phyloP scores from a whole-genome alignment of 208 protist genomes.

The Leishmania lainsoni region DNA sequence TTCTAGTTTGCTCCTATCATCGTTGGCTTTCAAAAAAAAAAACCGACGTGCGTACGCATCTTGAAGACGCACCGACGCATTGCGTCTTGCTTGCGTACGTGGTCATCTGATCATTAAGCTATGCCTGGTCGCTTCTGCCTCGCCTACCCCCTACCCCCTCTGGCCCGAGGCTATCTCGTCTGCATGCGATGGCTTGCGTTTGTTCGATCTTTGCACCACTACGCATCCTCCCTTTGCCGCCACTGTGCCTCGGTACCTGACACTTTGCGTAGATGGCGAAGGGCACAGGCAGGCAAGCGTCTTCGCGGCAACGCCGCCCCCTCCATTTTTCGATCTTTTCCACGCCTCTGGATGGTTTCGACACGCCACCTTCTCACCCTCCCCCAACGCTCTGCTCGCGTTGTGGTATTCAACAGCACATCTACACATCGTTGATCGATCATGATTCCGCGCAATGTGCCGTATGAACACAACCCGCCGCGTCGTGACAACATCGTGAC shows the following conservation, averaged over 20 bases:
- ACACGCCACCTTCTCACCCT: neutral
- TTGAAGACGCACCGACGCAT: neutral
- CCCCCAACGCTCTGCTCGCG: neutral
- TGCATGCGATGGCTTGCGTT: neutral
- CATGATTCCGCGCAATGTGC: conserved; percentile 60
- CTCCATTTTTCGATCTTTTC: neutral
- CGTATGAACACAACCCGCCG: conserved; percentile 63
- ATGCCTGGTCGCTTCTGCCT: neutral
- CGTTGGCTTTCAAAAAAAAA: neutral
- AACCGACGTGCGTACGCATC: neutral
- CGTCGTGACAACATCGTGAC: conserved; percentile 81
- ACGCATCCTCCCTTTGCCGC: neutral
- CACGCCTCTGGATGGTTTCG: neutral
- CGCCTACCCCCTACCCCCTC: neutral
- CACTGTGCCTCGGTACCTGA: neutral
- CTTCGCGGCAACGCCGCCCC: neutral
- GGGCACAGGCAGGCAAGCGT: neutral
- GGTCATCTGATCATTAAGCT: neutral
- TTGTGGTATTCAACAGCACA: neutral
- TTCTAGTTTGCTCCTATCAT: neutral
- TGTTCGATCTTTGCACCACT: neutral
- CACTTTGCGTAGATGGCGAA: neutral
- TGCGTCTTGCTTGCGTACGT: neutral
- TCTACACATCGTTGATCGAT: neutral
- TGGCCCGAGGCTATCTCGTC: neutral